Evolutionary conservation across 2,329 filamentous ascomycete species (phyloP).

Genomic region (Ceratocystis cacaofunesta): DNA sequence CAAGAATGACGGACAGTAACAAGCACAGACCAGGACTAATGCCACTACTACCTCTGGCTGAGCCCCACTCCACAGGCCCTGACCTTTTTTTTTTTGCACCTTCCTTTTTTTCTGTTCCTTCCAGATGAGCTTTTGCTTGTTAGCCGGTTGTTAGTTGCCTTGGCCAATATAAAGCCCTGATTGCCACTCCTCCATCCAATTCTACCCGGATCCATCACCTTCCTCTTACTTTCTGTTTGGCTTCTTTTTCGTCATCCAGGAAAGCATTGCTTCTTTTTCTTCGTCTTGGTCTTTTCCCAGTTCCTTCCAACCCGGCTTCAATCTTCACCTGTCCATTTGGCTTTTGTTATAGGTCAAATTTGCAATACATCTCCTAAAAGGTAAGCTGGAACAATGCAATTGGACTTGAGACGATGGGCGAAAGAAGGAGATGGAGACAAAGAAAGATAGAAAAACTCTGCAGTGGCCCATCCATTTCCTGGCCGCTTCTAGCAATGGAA

Average conservation of each 20-base stretch:
- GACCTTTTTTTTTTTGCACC: conserved; percentile 12
- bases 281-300: neutral
- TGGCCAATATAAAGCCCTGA: conserved; percentile 16
- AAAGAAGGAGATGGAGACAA: neutral
- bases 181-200: conserved; percentile 8
- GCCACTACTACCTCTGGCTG: neutral
- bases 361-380: neutral
- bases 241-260: conserved; percentile 3
- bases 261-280: conserved; percentile 4
- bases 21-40: conserved; percentile 5
- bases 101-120: conserved; percentile 2
- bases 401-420: neutral
- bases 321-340: neutral
- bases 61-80: conserved; percentile 17
- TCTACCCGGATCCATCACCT: neutral
- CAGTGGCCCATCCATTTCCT: neutral
- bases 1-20: neutral
- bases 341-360: neutral
- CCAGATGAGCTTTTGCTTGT: neutral
- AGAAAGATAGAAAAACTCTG: neutral
- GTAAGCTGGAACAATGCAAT: neutral
- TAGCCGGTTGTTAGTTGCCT: neutral
- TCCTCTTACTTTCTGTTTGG: neutral
- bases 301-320: neutral
- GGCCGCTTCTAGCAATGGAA: neutral